Base-by-base conservation (phyloP, 768 basidiomycete genomes). In the Trametes coccinea region DNA sequence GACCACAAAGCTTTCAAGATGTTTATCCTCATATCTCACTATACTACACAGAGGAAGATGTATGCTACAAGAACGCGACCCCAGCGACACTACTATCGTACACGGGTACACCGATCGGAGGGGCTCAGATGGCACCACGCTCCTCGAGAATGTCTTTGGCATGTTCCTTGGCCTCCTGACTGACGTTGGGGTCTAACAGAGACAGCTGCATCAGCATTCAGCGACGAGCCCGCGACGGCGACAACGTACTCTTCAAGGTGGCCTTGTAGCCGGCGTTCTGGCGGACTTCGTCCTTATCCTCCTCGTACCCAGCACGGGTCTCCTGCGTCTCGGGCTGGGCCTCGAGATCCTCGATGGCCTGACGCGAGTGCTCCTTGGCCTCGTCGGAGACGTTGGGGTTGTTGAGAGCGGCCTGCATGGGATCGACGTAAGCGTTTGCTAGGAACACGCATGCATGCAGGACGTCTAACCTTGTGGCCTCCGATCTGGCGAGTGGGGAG, bases 381-480 rank as follows among this genome's bases (percentile, higher is more conserved):
- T 72, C 70, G 0, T 71, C 68, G 2, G 72, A 72, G 62, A 71
- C 67, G 56, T 69, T 69, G 10, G 68, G 71, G 66, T 74, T 74
- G 59, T 72, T 67, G 53, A 73, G 53, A 16, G 67, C 67, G 5
- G 72, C 71, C 71, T 72, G 43, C 1, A 5, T 3, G 13, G 45
- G 6, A 22, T n/a, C 13, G 13, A 22, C n/a, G 11, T 30, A 27
- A 40, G 61, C 49, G 29, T 63, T 16, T 31, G 6, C 16, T 13
- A 45, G 13, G 31, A 49, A 3, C 22, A 22, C 22, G 22, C 22
- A 11, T 4, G 13, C 17, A 27, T 16, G 48, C 1, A 27, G 48
- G 16, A 14, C 11, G 4, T 40, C 67, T 3, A 5, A 67, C 68
- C 66, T 69, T 69, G 66, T 67, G 64, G 53, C 68, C 68, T 41